phyloP scores from a whole-genome alignment of 2,329 filamentous ascomycete genomes.

The Aspergillus ibericus region DNA sequence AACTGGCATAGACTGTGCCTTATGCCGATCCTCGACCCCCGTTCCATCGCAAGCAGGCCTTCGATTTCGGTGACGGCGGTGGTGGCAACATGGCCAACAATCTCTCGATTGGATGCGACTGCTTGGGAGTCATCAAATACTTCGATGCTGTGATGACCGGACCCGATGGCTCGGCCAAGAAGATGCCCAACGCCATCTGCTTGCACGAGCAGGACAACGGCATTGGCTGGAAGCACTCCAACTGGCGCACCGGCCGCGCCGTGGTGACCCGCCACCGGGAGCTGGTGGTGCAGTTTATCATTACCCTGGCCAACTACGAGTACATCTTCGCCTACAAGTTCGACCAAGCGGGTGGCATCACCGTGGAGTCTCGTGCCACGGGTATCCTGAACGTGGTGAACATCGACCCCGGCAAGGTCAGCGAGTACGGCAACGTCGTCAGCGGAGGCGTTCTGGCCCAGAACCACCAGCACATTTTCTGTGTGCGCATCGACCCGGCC shows the following conservation, averaged over 20 bases:
- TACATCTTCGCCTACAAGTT: conserved; percentile 52
- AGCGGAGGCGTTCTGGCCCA: conserved; percentile 66
- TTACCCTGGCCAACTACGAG: conserved; percentile 58
- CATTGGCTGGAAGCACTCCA: conserved; percentile 69
- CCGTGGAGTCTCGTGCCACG: conserved; percentile 67
- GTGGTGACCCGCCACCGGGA: conserved; percentile 62
- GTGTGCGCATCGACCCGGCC: conserved; percentile 62
- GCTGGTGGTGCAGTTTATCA: conserved; percentile 65
- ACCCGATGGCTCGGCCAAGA: conserved; percentile 54
- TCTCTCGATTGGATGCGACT: conserved; percentile 49
- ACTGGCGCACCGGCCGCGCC: conserved; percentile 64
- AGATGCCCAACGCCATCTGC: conserved; percentile 63
- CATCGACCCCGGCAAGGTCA: conserved; percentile 59
- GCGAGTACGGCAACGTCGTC: conserved; percentile 66
- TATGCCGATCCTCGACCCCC: conserved; percentile 67
- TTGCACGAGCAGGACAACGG: conserved; percentile 67
- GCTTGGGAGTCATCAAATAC: conserved; percentile 67
- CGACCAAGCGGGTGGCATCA: conserved; percentile 60
- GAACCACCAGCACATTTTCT: conserved; percentile 76
- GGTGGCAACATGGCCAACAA: conserved; percentile 68
- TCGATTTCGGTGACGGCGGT: conserved; percentile 70
- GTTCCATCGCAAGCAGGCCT: conserved; percentile 69
- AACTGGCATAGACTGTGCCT: conserved; percentile 48
- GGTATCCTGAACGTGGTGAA: conserved; percentile 66
- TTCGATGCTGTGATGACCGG: conserved; percentile 59